Conservation (phyloP, 805 yeast genomes). For the Nakazawaea anatomiae region DNA sequence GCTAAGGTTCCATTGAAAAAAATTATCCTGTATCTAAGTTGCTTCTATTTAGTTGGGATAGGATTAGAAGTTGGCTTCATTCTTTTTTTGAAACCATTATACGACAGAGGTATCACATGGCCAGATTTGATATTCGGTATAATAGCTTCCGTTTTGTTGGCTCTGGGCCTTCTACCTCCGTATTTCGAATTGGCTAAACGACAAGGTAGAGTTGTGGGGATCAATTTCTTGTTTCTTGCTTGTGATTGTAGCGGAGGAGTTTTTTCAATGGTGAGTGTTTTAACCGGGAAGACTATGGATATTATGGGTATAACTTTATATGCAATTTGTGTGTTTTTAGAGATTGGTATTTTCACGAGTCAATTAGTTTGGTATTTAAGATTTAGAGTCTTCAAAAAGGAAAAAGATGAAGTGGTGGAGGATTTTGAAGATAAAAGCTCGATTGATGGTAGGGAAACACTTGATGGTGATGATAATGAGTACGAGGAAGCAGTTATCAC, state of each 20-base stretch:
- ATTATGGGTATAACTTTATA: slow-evolving; percentile 77
- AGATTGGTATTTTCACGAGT: slow-evolving; percentile 67
- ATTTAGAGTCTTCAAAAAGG: slow-evolving; percentile 21
- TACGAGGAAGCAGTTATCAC: neutral
- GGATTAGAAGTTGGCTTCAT: slow-evolving; percentile 43
- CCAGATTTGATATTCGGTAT: slow-evolving; percentile 43
- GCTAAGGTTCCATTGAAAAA: slow-evolving; percentile 24
- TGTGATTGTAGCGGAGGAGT: slow-evolving; percentile 49
- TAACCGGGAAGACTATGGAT: slow-evolving; percentile 46
- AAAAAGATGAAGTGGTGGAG: slow-evolving; percentile 3
- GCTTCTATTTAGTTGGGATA: slow-evolving; percentile 30
- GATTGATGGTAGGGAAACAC: neutral
- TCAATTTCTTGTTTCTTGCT: slow-evolving; percentile 43
- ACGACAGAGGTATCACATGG: slow-evolving; percentile 37
- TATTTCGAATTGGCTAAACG: slow-evolving; percentile 48
- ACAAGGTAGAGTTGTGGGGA: slow-evolving; percentile 48
- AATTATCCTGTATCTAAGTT: slow-evolving; percentile 23
- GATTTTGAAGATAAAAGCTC: neutral
- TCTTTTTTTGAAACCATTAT: slow-evolving; percentile 42
- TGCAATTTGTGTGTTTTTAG: slow-evolving; percentile 65
- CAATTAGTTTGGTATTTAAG: slow-evolving; percentile 67
- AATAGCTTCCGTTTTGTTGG: slow-evolving; percentile 42
- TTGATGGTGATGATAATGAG: neutral
- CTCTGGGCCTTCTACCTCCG: slow-evolving; percentile 49
- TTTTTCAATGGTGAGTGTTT: slow-evolving; percentile 60